Base-by-base conservation (phyloP, 208 protist species). In the Leishmania mexicana region DNA sequence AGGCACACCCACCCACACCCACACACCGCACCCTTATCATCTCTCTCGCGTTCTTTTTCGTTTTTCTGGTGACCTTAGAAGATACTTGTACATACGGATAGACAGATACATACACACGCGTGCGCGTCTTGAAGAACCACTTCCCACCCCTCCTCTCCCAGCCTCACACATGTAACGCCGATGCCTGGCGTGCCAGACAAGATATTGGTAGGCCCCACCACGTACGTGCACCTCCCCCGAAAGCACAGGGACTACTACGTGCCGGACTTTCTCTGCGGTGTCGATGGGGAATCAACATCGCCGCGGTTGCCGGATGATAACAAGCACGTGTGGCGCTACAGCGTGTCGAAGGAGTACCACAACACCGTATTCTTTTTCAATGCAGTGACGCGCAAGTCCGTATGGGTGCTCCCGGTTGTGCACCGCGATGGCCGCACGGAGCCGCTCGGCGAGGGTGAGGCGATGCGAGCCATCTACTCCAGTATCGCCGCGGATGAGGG, bases 311-410 rank as follows among this genome's bases (percentile, higher is more conserved):
- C 80, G 1, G 70, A 77, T 21, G 45, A 73, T 24, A 77, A 78
- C 38, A 51, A 65, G 47, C 86, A 93, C 65, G 78, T 87, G 17
- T 95, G 92, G 92, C 85, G 85, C 62, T 93, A 92, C 81, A 80
- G 84, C 75, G 76, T 93, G 5, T 92, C 92, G 21, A 62, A 74
- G 5, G 90, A 88, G 13, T 84, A 95, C 79, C 65, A 82, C 75
- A 88, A 92, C 78, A 88, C 89, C 17, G 87, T 93, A 42, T 95
- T 91, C 75, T 95, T 95, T 72, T 88, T 85, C 81, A 95, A 95
- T 72, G 74, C 71, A 0, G 57, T 49, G 1, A 84, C 76, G 17
- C 76, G 82, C 28, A 62, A 71, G 60, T 92, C 90, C 24, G 84
- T 95, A 10, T 95, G 92, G 92, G 86, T 93, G 75, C 87, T 95